Base-by-base conservation (phyloP, 495 filamentous ascomycete genomes). In the Hypoxylon subgilvum region DNA sequence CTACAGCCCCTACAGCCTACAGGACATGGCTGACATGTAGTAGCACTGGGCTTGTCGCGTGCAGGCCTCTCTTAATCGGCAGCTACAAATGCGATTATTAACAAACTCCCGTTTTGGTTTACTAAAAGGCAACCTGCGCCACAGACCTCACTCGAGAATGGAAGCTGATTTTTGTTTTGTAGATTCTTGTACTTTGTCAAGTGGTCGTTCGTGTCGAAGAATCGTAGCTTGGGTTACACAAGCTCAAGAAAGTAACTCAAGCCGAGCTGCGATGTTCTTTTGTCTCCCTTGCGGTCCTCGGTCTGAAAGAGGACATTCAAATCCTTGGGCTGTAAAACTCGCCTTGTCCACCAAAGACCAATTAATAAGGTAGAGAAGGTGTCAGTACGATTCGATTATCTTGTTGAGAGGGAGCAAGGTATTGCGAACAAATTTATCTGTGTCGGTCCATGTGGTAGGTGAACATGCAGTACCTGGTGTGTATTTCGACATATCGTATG, bases 1-100 rank as follows among this genome's bases (percentile, higher is more conserved):
- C n/a, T n/a, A n/a, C n/a, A n/a, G n/a, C n/a, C n/a, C n/a, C n/a
- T n/a, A n/a, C n/a, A n/a, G n/a, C n/a, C n/a, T n/a, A n/a, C n/a
- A n/a, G n/a, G n/a, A n/a, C n/a, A n/a, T n/a, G n/a, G n/a, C n/a
- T n/a, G n/a, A n/a, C n/a, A n/a, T n/a, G n/a, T n/a, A n/a, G n/a
- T n/a, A n/a, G 21, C 0, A 28, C 39, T 59, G 34, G 44, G 43
- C 27, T 8, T 54, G 53, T 49, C 54, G 44, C 58, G 58, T 62
- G 45, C 51, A 21, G 41, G 14, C 39, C 47, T 58, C 38, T 38
- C 51, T 68, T 66, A 65, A 66, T 70, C 65, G 61, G 65, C 65
- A 58, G 55, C 68, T 63, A 68, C n/a, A n/a, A n/a, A n/a, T n/a
- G n/a, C n/a, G n/a, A n/a, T n/a, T n/a, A 64, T 57, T 42, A 63